phyloP scores from a whole-genome alignment of 148 eudicot species.

The Suaeda aralocaspica region DNA sequence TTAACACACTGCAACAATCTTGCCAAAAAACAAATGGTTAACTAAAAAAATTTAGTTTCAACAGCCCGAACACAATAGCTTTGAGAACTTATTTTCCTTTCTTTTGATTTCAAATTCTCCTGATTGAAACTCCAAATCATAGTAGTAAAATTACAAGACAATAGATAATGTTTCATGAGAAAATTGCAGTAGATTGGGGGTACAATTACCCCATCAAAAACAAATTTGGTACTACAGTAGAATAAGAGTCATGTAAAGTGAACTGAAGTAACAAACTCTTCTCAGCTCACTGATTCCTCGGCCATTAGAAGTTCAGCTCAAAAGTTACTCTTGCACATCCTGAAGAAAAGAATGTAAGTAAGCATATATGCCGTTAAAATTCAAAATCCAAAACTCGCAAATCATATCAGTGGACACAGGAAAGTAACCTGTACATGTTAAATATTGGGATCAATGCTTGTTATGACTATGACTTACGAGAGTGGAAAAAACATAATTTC shows the following conservation, averaged over 20 bases:
- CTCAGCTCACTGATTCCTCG: conserved; percentile 15
- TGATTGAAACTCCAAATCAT: conserved; percentile 13
- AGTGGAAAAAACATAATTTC: too few species aligned
- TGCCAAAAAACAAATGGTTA: too few species aligned
- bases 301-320: conserved; percentile 2
- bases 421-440: neutral
- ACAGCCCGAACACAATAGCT: neutral
- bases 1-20: too few species aligned
- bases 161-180: conserved; percentile 16
- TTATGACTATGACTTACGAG: too few species aligned
- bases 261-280: conserved; percentile 18
- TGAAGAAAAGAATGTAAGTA: conserved; percentile 10
- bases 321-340: conserved; percentile 31
- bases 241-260: conserved; percentile 5
- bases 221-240: conserved; percentile 16
- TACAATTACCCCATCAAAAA: conserved; percentile 24
- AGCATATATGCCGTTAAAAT: too few species aligned
- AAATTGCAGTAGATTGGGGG: conserved; percentile 23
- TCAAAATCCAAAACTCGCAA: neutral
- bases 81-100: conserved; percentile 4
- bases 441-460: too few species aligned
- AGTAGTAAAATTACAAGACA: conserved; percentile 19
- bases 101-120: neutral
- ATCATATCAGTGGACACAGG: neutral
- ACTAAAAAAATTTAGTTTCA: neutral